phyloP scores from a whole-genome alignment of 371 early-diverging fungal species.

The Rhizopus arrhizus region DNA sequence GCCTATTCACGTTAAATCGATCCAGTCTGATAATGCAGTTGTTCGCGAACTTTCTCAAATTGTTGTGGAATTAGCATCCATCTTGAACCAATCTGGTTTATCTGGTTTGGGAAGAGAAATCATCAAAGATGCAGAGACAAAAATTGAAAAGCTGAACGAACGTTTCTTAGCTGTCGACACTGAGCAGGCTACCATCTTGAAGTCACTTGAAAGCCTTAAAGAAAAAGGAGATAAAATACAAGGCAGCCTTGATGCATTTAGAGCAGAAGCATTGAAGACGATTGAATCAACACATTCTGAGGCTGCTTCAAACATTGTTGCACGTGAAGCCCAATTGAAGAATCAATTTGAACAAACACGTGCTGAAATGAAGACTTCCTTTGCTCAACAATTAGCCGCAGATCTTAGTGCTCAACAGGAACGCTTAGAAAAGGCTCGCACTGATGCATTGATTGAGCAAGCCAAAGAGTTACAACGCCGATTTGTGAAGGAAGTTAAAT shows the following conservation, averaged over 20 bases:
- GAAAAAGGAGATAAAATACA: conserved; percentile 23
- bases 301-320: conserved; percentile 19
- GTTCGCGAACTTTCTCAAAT: conserved; percentile 29
- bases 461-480: conserved; percentile 56
- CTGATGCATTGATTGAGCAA: conserved; percentile 44
- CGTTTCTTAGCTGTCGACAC: conserved; percentile 16
- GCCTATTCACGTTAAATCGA: conserved; percentile 20
- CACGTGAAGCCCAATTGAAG: conserved; percentile 46
- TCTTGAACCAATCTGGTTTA: conserved; percentile 38
- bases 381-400: conserved; percentile 35
- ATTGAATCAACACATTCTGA: conserved; percentile 16
- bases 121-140: conserved; percentile 28
- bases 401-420: conserved; percentile 44
- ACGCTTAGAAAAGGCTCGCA: conserved; percentile 41
- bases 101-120: conserved; percentile 33
- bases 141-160: conserved; percentile 21
- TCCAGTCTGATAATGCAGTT: conserved; percentile 18
- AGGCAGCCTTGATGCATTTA: conserved; percentile 26
- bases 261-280: conserved; percentile 15
- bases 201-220: conserved; percentile 18
- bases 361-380: conserved; percentile 28
- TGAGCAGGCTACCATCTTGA: conserved; percentile 24
- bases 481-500: conserved; percentile 68
- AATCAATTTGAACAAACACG: conserved; percentile 43
- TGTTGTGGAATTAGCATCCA: conserved; percentile 31